phyloP scores from a whole-genome alignment of 768 basidiomycete species.

The Butyriboletus loyo region DNA sequence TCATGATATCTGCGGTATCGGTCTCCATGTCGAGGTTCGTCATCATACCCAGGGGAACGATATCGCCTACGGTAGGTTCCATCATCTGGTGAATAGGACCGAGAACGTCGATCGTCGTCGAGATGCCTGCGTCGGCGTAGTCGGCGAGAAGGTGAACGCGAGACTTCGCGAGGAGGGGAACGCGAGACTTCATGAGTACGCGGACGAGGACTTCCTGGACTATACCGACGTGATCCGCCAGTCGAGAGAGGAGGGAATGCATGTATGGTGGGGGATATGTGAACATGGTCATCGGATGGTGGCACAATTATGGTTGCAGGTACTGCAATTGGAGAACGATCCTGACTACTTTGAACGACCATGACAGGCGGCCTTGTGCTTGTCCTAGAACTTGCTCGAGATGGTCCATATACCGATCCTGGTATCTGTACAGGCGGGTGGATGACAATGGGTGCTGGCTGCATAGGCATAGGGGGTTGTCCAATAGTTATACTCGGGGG shows the following conservation, averaged over 20 bases:
- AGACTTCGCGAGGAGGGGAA: slow-evolving; percentile 4
- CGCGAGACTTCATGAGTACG: not conserved
- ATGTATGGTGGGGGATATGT: slow-evolving; percentile 26
- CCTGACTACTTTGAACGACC: slow-evolving; percentile 13
- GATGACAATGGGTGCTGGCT: slow-evolving; percentile 13
- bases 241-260: slow-evolving; percentile 12
- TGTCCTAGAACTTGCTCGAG: slow-evolving; percentile 20
- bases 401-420: slow-evolving; percentile 5
- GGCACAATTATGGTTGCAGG: slow-evolving; percentile 19
- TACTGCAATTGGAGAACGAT: slow-evolving; percentile 20
- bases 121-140: not conserved
- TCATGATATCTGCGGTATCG: too few relatives aligned
- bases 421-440: slow-evolving; percentile 13
- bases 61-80: slow-evolving; percentile 1
- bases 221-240: slow-evolving; percentile 12
- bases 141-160: slow-evolving; percentile 7
- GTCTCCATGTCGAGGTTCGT: slow-evolving; percentile 4
- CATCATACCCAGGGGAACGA: slow-evolving; percentile 13
- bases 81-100: slow-evolving; percentile 22
- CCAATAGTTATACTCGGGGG: slow-evolving; percentile 1
- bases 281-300: slow-evolving; percentile 10
- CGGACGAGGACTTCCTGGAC: slow-evolving; percentile 1
- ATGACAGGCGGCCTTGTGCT: slow-evolving; percentile 14
- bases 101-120: slow-evolving; percentile 20
- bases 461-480: slow-evolving; percentile 2